Conservation (phyloP, 2,329 filamentous ascomycete species). For the Arthrobotrys megalospora region DNA sequence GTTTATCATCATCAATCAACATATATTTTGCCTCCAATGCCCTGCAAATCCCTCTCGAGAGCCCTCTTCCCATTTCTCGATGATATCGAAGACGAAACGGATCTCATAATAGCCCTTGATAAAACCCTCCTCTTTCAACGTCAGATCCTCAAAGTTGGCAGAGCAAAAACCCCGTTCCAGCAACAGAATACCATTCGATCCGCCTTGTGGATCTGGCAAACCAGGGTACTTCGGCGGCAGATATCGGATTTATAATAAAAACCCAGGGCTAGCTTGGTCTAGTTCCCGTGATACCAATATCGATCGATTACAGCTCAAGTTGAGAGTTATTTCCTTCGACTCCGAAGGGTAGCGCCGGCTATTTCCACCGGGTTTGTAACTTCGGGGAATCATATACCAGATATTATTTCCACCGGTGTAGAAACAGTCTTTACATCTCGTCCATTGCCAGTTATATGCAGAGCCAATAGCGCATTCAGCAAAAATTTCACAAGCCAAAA, state of each 20-base stretch:
- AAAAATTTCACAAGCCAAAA: too few relatives aligned
- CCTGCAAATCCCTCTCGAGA: slow-evolving; percentile 41
- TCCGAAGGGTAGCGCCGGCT: too few relatives aligned
- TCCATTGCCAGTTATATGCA: too few relatives aligned
- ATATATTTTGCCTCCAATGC: slow-evolving; percentile 5
- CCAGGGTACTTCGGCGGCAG: background rate
- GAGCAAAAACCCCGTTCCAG: slow-evolving; percentile 5
- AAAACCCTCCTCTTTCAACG: slow-evolving; percentile 25
- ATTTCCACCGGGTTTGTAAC: too few relatives aligned
- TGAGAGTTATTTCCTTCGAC: too few relatives aligned
- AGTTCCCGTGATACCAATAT: background rate
- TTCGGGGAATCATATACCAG: too few relatives aligned
- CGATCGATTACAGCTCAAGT: too few relatives aligned
- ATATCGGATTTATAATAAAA: background rate
- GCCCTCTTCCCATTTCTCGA: slow-evolving; percentile 46
- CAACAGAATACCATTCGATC: slow-evolving; percentile 1
- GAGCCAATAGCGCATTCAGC: too few relatives aligned
- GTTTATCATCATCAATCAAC: too few relatives aligned
- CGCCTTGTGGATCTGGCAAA: slow-evolving; percentile 23
- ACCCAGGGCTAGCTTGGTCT: background rate
- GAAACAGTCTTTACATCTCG: too few relatives aligned
- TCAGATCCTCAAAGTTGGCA: slow-evolving; percentile 26
- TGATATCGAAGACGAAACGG: background rate
- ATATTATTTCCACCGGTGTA: too few relatives aligned
- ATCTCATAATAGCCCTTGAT: slow-evolving; percentile 24